Evolutionary conservation across 768 basidiomycete species (phyloP).

Genomic region (Tulasnella sp.): DNA sequence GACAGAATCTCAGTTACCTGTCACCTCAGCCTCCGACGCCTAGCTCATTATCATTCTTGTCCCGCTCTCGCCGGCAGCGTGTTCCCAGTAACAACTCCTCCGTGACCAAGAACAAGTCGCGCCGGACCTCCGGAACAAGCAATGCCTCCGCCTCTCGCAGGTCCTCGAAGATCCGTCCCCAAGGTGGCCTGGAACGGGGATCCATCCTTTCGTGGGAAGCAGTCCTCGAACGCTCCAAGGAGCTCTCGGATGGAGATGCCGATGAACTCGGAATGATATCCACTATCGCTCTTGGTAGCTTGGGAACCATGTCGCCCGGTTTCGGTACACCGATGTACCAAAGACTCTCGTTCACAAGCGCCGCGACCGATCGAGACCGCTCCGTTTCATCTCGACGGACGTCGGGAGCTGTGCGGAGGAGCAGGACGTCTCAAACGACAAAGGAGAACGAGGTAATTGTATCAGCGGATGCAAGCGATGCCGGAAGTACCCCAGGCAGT

Average conservation of each 20-base stretch:
- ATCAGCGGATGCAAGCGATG: not conserved
- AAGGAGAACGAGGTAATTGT: not conserved
- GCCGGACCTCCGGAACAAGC: not conserved
- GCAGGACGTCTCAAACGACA: not conserved
- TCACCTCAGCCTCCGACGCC: slow-evolving; percentile 7
- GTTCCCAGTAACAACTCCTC: slow-evolving; percentile 1
- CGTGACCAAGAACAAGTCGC: not conserved
- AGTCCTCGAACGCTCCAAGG: slow-evolving; percentile 10
- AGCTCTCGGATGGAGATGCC: not conserved
- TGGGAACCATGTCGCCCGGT: slow-evolving; percentile 13
- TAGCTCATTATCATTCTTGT: not conserved
- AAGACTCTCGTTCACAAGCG: not conserved
- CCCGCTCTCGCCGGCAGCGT: not conserved
- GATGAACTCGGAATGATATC: slow-evolving; percentile 13
- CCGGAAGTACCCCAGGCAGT: not conserved
- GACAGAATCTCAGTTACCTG: slow-evolving; percentile 7
- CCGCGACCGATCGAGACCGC: not conserved
- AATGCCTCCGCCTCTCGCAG: not conserved
- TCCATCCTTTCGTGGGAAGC: slow-evolving; percentile 12
- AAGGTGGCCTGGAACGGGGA: not conserved
- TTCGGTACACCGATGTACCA: slow-evolving; percentile 14
- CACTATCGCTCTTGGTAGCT: not conserved
- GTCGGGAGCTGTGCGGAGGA: not conserved
- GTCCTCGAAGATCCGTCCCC: not conserved
- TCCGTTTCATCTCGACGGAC: slow-evolving; percentile 1